Base-by-base conservation (phyloP, 352 stramenopile species). In the Phytopythium vexans region DNA sequence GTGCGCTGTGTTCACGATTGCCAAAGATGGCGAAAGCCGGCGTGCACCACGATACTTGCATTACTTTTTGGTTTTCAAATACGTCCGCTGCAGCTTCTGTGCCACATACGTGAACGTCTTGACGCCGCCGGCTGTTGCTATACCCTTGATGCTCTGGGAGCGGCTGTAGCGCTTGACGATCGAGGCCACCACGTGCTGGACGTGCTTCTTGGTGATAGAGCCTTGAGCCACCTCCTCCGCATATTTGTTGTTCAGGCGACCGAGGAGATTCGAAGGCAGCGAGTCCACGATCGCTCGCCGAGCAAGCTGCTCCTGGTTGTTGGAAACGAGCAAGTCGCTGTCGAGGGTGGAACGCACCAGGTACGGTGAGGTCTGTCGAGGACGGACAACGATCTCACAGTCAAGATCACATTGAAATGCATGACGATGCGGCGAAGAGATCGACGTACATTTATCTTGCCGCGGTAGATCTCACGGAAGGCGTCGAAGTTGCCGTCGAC, bases 61-160 rank as follows among this genome's bases (percentile, higher is more conserved):
- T 56, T 36, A 67, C 47, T 70, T 39, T 52, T 55, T 58, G 9
- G 36, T 65, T 39, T 78, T 86, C 31, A 89, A 82, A 58, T 93
- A 94, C 8, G 84, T 85, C n/a, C 84, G 87, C 41, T 92, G 82
- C 14, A 96, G 68, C 58, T 96, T 96, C 58, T 92, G 76, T 33
- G 74, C 70, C 4, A 92, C 72, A 54, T 96, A 96, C 34, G 80
- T 50, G 38, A 90, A 74, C 6, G 82, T 86, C 52, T 96, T 96
- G 36, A 86, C 52, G 15, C 67, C 78, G 9, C 88, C 88, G 34
- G 84, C 88, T 12, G 88, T 96, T 21, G 86, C 71, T 34, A 96
- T 91, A 46, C 88, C 84, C 53, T 96, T 96, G 57, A 92, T 92
- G 66, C 86, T 92, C 63, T 96, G 88, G 8, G 86, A 86, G 33